Base-by-base conservation (phyloP, 371 early-diverging fungal genomes). In the Actinomucor elegans region DNA sequence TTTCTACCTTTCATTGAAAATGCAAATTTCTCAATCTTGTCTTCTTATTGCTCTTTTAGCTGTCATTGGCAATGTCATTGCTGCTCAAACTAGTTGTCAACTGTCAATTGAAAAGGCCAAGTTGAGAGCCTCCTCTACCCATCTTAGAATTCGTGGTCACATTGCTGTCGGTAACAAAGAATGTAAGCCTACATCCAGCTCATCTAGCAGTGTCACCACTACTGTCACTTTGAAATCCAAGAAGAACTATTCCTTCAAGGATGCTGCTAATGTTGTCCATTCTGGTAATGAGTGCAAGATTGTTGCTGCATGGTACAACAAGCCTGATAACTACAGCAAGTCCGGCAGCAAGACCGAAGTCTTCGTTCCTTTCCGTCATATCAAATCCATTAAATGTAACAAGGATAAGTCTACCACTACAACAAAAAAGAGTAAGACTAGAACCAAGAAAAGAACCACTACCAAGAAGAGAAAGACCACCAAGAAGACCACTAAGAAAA, bases 401-500 rank as follows among this genome's bases (percentile, higher is more conserved):
- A 48, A 55, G 14, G 47, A 50, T 37, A 14, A 47, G 10, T 37
- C 51, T 26, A 43, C 43, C 5, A 48, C 43, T 9, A 42, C 35
- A 7, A 46, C 31, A 14, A 42, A 40, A 26, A 57, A 40, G n/a
- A 34, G 23, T 24, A 55, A 62, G 12, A 47, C 57, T 4, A 52
- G 42, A 2, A 55, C 43, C 12, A 61, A 35, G 32, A 64, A 41
- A 21, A 34, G 48, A 20, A 66, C 43, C 4, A 57, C 46, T 17
- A 48, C 53, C 11, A 47, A 41, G 18, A 55, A 47, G 34, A 51
- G 36, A n/a, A 61, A 27, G 23, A 55, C 45, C 4, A 52, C 52
- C 12, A 66, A 48, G 14, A 62, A 54, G 23, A 54, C 46, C 18
- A 59, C 49, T 28, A 66, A 54, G 27, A 61, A 55, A 10, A 56